These are phyloP conservation scores for Eimeria falciformis DNA, from an alignment of 169 alveolate genomes.

Conservation along the genomic window DNA sequence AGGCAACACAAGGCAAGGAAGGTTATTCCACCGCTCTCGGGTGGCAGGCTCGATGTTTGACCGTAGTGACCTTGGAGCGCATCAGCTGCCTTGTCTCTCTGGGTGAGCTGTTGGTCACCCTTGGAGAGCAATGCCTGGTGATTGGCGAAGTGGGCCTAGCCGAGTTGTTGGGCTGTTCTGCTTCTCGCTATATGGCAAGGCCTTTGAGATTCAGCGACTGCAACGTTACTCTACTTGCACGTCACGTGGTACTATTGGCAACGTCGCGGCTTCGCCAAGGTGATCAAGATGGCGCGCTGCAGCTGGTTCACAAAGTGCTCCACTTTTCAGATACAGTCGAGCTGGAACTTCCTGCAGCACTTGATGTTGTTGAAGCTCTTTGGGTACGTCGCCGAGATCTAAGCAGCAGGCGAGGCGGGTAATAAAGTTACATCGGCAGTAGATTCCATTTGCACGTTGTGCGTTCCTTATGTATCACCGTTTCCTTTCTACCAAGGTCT, in stretches of 20 bases:
- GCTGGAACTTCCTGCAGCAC: slow-evolving; percentile 56
- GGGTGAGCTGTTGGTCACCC: slow-evolving; percentile 64
- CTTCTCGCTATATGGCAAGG: slow-evolving; percentile 37
- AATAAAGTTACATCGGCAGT: too few relatives aligned
- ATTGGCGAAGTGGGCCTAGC: slow-evolving; percentile 63
- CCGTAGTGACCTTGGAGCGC: slow-evolving; percentile 59
- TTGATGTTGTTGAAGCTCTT: slow-evolving; percentile 26
- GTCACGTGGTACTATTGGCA: slow-evolving; percentile 43
- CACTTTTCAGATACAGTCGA: neutral
- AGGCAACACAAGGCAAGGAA: slow-evolving; percentile 26
- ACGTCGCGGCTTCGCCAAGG: slow-evolving; percentile 63
- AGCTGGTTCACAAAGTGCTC: slow-evolving; percentile 29
- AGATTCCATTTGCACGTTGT: too few relatives aligned
- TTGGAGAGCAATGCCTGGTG: slow-evolving; percentile 68
- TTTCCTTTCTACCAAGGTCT: too few relatives aligned
- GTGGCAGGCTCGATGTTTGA: slow-evolving; percentile 51
- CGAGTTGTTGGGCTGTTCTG: slow-evolving; percentile 53
- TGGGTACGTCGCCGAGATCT: slow-evolving; percentile 23
- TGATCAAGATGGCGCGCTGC: slow-evolving; percentile 57
- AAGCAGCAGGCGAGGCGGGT: too few relatives aligned
- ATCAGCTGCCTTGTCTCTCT: slow-evolving; percentile 46
- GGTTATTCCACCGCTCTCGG: slow-evolving; percentile 30
- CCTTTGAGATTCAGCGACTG: slow-evolving; percentile 27
- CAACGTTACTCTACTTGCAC: slow-evolving; percentile 24
- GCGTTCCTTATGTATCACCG: too few relatives aligned